Conservation (phyloP, 768 basidiomycete species). For the Lentinula lateritia region DNA sequence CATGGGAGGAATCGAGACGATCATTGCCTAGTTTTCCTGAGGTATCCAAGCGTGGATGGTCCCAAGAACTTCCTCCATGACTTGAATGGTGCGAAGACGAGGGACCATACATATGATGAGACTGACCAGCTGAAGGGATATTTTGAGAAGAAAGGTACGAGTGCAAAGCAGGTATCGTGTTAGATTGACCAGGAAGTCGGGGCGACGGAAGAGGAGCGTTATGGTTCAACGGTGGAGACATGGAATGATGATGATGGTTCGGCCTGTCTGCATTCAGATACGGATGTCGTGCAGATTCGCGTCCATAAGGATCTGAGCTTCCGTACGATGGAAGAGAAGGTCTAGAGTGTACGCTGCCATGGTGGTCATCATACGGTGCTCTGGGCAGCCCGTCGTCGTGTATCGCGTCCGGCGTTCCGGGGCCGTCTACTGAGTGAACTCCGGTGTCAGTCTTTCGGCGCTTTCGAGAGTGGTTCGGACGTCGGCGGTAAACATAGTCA, state of each 20-base stretch:
- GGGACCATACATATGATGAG: constrained; percentile 1
- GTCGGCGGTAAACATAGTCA: constrained; percentile 84
- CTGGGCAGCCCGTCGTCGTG: constrained; percentile 19
- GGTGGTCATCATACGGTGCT: constrained; percentile 19
- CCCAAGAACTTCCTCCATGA: background rate
- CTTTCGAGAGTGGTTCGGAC: constrained; percentile 83
- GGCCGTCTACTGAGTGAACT: constrained; percentile 1
- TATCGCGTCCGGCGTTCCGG: background rate
- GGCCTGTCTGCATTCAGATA: background rate
- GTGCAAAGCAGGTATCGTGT: constrained; percentile 1
- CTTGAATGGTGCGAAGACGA: background rate
- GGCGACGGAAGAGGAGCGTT: background rate
- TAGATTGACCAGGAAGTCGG: background rate
- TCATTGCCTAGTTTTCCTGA: background rate
- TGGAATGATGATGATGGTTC: background rate
- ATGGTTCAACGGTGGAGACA: background rate
- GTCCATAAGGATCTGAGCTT: background rate
- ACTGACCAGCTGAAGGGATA: background rate
- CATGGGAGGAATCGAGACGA: background rate
- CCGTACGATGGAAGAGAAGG: constrained; percentile 12
- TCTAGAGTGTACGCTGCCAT: constrained; percentile 16
- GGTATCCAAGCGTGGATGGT: background rate
- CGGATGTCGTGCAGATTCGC: constrained; percentile 1
- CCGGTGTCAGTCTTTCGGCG: constrained; percentile 32
- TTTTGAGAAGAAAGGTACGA: constrained; percentile 1